A percentile compares a stretch with the other conserved stretches of the same genome.
Conservation (phyloP, 306 rosid species). For the Arachis stenosperma region DNA sequence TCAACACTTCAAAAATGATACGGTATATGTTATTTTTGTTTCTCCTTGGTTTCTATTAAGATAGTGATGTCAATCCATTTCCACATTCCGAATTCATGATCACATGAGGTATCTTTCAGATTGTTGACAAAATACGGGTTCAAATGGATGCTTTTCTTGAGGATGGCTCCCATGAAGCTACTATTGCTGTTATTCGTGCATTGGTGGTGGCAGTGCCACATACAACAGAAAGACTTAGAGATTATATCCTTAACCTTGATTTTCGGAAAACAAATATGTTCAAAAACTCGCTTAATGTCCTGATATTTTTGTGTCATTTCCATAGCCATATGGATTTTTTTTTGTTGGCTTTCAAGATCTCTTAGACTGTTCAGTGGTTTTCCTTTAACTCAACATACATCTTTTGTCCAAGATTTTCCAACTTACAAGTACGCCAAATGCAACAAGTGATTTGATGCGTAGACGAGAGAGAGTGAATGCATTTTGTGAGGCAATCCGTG, state of each 20-base stretch:
- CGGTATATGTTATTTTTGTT: slow-evolving; percentile 55
- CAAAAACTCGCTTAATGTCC: neutral
- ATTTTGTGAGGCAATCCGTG: slow-evolving; percentile 97
- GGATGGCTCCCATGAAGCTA: slow-evolving; percentile 97
- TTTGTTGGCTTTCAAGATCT: slow-evolving; percentile 35
- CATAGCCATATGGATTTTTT: slow-evolving; percentile 23
- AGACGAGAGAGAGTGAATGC: slow-evolving; percentile 77
- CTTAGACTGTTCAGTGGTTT: slow-evolving; percentile 27
- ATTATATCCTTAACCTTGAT: slow-evolving; percentile 79
- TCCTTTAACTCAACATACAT: slow-evolving; percentile 79
- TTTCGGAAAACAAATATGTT: slow-evolving; percentile 8
- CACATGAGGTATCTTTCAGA: slow-evolving; percentile 51
- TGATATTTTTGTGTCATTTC: slow-evolving; percentile 31
- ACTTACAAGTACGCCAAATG: slow-evolving; percentile 61
- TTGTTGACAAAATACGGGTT: slow-evolving; percentile 95
- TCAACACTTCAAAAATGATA: slow-evolving; percentile 86
- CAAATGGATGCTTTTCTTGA: slow-evolving; percentile 99
- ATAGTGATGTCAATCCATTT: slow-evolving; percentile 31
- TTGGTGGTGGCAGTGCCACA: slow-evolving; percentile 92
- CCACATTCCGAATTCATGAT: slow-evolving; percentile 37
- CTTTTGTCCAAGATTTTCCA: slow-evolving; percentile 95
- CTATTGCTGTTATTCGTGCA: slow-evolving; percentile 88
- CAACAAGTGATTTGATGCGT: slow-evolving; percentile 64
- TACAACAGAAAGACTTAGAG: slow-evolving; percentile 86
- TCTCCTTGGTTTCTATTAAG: slow-evolving; percentile 36